Evolutionary conservation across 768 basidiomycete species (phyloP), one percentile per base, ranked within the genome.

Genomic region (Auricularia auricula-judae): DNA sequence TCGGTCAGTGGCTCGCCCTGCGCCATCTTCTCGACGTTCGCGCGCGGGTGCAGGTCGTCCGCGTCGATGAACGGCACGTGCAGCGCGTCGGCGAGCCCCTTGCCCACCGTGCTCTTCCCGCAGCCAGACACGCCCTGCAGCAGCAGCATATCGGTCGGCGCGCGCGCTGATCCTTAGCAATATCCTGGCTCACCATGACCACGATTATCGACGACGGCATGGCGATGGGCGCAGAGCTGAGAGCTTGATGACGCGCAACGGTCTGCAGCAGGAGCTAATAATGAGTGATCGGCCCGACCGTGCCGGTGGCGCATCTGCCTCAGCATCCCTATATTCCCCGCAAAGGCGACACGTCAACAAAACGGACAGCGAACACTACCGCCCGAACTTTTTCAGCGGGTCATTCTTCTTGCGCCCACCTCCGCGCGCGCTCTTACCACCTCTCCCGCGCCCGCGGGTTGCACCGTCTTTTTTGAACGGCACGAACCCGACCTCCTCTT

Each of bases 11-110:
- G 88, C 29, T 78, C 74, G 0, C 93, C 93, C 1, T 76, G 71
- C 3, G 84, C 76, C 94, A 98, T 97, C 81, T 98, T 98, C 35
- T 83, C 86, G 51, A 96, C 82, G 74, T 96, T 96, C 12, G 82
- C 74, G 29, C 78, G 70, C 0, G 94, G 89, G 72, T 98, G 95
- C 35, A 97, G 80, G 66, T 89, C 86, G 72, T 97, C 94, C 35
- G 89, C 95, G 70, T 98, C 95, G 65, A 93, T 77, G 76, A 89
- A 96, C 1, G 92, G 87, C 66, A 92, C 67, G n/a, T 73, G 74
- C 60, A 92, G 78, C 34, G 78, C 76, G 44, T 75, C 69, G 5
- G 89, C 82, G n/a, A 95, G 76, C 5, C 82, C 84, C 3, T 67
- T 67, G 0, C 88, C 91, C 1, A 93, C 78, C 23, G 87, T 89